Percentiles rank a stretch among this genome's conserved stretches.
These are phyloP conservation scores for Trametes meyenii DNA, from an alignment of 768 basidiomycete species.

Conservation along the genomic window DNA sequence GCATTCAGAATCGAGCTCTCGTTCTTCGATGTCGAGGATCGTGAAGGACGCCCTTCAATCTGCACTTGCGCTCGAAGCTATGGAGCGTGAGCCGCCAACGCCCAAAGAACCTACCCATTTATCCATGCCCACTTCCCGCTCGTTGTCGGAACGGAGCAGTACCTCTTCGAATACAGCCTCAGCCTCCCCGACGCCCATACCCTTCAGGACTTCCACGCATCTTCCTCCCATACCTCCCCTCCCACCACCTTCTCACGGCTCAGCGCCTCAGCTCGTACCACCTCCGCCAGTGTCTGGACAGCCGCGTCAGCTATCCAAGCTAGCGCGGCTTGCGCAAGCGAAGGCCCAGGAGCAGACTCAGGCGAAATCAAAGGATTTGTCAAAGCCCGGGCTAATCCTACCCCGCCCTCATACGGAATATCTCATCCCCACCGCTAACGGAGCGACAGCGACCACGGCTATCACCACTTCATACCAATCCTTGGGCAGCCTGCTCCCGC, in stretches of 20 bases:
- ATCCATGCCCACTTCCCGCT: conserved; percentile 11
- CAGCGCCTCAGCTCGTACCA: background rate
- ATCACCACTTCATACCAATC: conserved; percentile 84
- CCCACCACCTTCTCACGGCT: background rate
- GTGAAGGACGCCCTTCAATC: conserved; percentile 67
- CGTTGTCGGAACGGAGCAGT: conserved; percentile 3
- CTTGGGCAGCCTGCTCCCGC: conserved; percentile 56
- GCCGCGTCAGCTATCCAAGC: conserved; percentile 57
- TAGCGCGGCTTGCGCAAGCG: conserved; percentile 72
- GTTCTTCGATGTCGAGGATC: conserved; percentile 60
- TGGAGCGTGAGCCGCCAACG: conserved; percentile 37
- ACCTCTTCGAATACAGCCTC: conserved; percentile 7
- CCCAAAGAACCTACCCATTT: background rate
- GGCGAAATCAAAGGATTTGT: conserved; percentile 30
- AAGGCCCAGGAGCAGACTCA: conserved; percentile 41
- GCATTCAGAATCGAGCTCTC: conserved; percentile 29
- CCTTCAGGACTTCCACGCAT: background rate
- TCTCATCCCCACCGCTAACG: conserved; percentile 79
- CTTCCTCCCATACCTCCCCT: background rate
- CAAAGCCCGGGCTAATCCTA: conserved; percentile 34
- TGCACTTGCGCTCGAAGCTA: conserved; percentile 64
- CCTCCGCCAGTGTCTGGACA: conserved; percentile 2
- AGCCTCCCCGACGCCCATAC: background rate
- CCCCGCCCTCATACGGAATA: conserved; percentile 65
- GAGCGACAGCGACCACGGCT: conserved; percentile 79